Base-by-base conservation (phyloP, 768 basidiomycete genomes). In the Pulveroboletus sp. region DNA sequence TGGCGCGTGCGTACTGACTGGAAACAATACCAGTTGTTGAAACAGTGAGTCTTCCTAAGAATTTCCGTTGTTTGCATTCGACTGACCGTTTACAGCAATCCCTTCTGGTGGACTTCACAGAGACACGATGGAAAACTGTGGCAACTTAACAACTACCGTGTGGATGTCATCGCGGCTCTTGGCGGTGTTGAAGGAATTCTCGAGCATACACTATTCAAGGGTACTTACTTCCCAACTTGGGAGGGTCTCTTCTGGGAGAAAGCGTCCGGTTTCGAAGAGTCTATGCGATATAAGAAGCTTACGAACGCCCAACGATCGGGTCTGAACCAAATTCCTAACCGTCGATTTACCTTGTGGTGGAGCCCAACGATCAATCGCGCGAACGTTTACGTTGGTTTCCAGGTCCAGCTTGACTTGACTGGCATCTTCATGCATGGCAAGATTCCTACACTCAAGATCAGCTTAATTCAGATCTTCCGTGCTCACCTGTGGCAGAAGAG, bases 401-500 rank as follows among this genome's bases (percentile, higher is more conserved):
- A 98, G 68, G 96, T 99, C 17, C 95, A 98, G 63, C 81, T 99
- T 39, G 96, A 99, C 78, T 70, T 99, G 54, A 99, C 96, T 13
- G 93, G 93, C 62, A 93, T 94, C 54, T 94, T 95, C 78, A 94
- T 91, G 87, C 94, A 96, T 71, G 95, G 95, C 61, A 97, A 99
- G 75, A 95, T 97, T 55, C 93, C 93, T 12, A 96, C 94, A 3
- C 73, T 97, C 57, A 97, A 98, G 76, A 99, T 99, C 73, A 93
- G 90, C 71, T 83, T 98, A 74, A 99, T 99, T 60, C 96, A 98
- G 64, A 96, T 99, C 62, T 98, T 99, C 91, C 90, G 96, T 76
- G 96, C 96, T 35, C 96, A 99, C 70, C 81, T 99, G 74, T 98
- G 96, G 96, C 96, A 99, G 74, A 97, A 99, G 76, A 97, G 94